Conservation (phyloP, 345 rosid species). For the Sonneratia alba region DNA sequence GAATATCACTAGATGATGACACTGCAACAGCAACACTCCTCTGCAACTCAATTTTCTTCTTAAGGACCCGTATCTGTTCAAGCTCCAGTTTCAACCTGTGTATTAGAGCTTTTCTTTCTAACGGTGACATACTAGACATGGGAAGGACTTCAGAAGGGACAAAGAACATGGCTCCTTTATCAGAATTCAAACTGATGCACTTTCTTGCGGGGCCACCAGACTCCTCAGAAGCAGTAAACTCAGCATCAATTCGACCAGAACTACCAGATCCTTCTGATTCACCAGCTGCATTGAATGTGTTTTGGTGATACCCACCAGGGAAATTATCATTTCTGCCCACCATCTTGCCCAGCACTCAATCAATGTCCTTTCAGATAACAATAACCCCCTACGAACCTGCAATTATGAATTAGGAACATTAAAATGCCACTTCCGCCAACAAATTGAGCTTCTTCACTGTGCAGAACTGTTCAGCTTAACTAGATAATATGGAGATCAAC, state of each 20-base stretch:
- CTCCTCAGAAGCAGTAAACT: constrained; percentile 63
- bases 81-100: constrained; percentile 52
- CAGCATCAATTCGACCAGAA: constrained; percentile 57
- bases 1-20: constrained; percentile 60
- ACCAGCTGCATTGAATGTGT: constrained; percentile 39
- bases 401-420: background rate
- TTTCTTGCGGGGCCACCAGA: constrained; percentile 47
- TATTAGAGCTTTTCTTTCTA: constrained; percentile 59
- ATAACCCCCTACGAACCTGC: constrained; percentile 4
- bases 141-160: constrained; percentile 58
- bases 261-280: constrained; percentile 86
- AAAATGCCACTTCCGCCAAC: background rate
- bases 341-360: constrained; percentile 21
- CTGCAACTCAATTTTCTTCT: constrained; percentile 52
- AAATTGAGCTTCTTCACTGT: background rate
- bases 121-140: constrained; percentile 42
- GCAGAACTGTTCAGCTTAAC: background rate
- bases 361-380: background rate
- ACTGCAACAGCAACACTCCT: constrained; percentile 29
- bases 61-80: constrained; percentile 53
- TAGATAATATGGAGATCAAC: too few species aligned
- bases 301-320: constrained; percentile 41
- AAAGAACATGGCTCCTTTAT: constrained; percentile 39
- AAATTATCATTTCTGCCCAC: constrained; percentile 50
- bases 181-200: constrained; percentile 42